Conservation (phyloP, 805 yeast genomes). For the Teunomyces kruisii region DNA sequence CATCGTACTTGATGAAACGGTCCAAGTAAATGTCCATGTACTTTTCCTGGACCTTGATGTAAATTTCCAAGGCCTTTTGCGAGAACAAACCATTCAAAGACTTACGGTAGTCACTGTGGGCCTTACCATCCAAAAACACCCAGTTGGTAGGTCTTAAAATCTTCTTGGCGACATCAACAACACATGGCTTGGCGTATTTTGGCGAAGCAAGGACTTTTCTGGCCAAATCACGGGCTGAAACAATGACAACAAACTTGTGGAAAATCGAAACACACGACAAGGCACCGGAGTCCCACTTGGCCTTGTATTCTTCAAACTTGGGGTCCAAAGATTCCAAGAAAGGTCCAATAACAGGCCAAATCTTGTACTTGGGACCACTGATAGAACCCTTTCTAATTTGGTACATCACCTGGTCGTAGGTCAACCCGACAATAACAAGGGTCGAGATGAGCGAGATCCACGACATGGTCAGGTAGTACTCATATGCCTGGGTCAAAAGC, state of each 20-base stretch:
- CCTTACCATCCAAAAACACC: conserved; percentile 97
- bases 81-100: conserved; percentile 89
- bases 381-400: conserved; percentile 79
- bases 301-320: conserved; percentile 87
- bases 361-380: conserved; percentile 84
- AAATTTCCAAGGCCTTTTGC: conserved; percentile 74
- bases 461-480: conserved; percentile 30
- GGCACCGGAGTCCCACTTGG: conserved; percentile 94
- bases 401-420: conserved; percentile 78
- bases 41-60: conserved; percentile 80
- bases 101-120: conserved; percentile 89
- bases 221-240: conserved; percentile 82
- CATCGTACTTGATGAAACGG: conserved; percentile 60
- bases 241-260: conserved; percentile 96
- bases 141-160: conserved; percentile 94
- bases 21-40: conserved; percentile 82
- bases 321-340: conserved; percentile 93
- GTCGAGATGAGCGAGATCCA: conserved; percentile 57
- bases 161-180: conserved; percentile 94
- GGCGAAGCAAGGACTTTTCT: conserved; percentile 86
- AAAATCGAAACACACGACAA: conserved; percentile 95
- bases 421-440: conserved; percentile 45
- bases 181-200: conserved; percentile 91
- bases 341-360: conserved; percentile 97
- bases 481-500: conserved; percentile 12